These are phyloP conservation scores for Ganoderma multipileum DNA, from an alignment of 1,284 basidiomycete species.

Conservation along the genomic window DNA sequence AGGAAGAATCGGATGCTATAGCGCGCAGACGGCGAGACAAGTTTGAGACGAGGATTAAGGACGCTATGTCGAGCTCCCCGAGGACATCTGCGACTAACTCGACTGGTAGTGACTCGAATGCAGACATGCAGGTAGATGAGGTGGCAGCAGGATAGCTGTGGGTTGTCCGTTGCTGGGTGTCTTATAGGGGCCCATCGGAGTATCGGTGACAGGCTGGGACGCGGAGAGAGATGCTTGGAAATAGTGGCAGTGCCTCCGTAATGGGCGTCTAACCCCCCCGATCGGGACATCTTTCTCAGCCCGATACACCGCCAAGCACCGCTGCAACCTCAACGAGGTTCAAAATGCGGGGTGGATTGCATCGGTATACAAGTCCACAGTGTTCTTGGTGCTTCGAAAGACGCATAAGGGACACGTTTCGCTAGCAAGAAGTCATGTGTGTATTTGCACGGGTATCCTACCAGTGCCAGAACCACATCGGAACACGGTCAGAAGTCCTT, in stretches of 20 bases:
- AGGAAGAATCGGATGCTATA: conserved; percentile 63
- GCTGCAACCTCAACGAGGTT: not conserved
- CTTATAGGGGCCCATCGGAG: conserved; percentile 2
- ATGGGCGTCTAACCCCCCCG: conserved; percentile 3
- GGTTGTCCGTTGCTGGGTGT: not conserved
- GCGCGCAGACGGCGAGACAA: conserved; percentile 62
- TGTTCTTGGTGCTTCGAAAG: not conserved
- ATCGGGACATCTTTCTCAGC: not conserved
- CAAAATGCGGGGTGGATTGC: conserved; percentile 2
- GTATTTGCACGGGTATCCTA: conserved; percentile 3
- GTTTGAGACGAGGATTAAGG: conserved; percentile 62
- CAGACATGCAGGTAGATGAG: conserved; percentile 14
- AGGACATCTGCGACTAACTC: conserved; percentile 79
- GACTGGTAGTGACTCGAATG: conserved; percentile 66
- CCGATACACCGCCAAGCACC: conserved; percentile 7
- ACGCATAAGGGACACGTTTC: not conserved
- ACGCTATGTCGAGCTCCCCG: conserved; percentile 66
- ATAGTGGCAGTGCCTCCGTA: conserved; percentile 17
- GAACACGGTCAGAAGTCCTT: conserved; percentile 63
- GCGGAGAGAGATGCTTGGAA: not conserved
- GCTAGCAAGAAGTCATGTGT: conserved; percentile 20
- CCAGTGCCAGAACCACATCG: conserved; percentile 16
- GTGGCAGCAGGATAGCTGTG: not conserved
- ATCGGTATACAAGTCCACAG: conserved; percentile 10
- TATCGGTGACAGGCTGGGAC: conserved; percentile 13